Evolutionary conservation across 768 basidiomycete species (phyloP).

Genomic region (Russula abietina): DNA sequence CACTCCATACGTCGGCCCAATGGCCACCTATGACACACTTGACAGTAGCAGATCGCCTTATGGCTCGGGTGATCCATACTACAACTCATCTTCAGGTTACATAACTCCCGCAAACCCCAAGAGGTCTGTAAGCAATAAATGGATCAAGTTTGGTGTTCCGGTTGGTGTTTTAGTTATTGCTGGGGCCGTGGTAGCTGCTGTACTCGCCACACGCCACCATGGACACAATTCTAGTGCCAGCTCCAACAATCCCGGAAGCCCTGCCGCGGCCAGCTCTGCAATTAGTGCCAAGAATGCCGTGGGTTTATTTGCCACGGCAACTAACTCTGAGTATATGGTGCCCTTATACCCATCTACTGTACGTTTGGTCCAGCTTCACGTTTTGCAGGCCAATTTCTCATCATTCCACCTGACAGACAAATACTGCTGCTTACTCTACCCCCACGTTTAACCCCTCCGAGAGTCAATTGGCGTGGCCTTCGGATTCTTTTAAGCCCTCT

Average conservation of each 20-base stretch:
- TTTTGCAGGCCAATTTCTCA: not conserved
- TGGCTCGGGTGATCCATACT: constrained; percentile 62
- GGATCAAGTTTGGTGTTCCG: constrained; percentile 73
- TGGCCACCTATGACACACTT: constrained; percentile 39
- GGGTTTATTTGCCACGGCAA: constrained; percentile 69
- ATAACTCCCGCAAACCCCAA: constrained; percentile 48
- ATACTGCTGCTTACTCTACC: constrained; percentile 58
- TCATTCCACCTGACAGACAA: constrained; percentile 46
- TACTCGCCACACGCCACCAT: constrained; percentile 55
- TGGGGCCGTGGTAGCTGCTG: constrained; percentile 70
- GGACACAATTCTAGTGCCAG: constrained; percentile 33
- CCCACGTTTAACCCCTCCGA: constrained; percentile 67
- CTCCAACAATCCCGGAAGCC: constrained; percentile 25
- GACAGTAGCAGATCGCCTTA: constrained; percentile 36
- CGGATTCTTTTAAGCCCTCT: constrained; percentile 66
- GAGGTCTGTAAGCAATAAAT: constrained; percentile 57
- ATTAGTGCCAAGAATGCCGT: constrained; percentile 53
- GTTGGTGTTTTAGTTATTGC: constrained; percentile 55
- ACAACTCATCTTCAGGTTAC: constrained; percentile 63
- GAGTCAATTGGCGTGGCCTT: constrained; percentile 61
- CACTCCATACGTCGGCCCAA: constrained; percentile 27
- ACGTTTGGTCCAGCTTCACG: constrained; percentile 32
- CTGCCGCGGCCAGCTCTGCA: constrained; percentile 49
- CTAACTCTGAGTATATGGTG: constrained; percentile 70
- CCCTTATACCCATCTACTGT: constrained; percentile 89